phyloP scores from a whole-genome alignment of 208 protist species.

The Entamoeba histolytica region DNA sequence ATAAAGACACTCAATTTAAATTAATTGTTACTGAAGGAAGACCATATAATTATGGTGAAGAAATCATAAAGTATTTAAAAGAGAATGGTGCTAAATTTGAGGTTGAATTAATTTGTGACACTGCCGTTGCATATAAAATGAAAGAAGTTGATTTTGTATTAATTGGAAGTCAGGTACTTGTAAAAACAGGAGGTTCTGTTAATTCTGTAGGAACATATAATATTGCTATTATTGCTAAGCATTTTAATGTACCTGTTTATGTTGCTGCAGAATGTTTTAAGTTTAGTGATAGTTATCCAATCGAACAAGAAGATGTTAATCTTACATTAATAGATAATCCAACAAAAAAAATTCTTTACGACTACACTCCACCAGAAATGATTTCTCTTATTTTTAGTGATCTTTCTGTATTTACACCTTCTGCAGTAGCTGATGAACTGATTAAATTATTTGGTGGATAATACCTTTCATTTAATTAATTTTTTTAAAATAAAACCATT shows the following conservation, averaged over 20 bases:
- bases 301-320: constrained; percentile 58
- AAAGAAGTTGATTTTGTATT: neutral
- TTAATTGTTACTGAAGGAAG: neutral
- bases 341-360: constrained; percentile 8
- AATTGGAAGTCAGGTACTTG: neutral
- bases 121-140: neutral
- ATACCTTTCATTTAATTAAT: neutral
- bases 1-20: neutral
- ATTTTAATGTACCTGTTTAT: constrained; percentile 82
- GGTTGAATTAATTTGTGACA: neutral
- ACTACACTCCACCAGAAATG: constrained; percentile 58
- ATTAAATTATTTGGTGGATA: constrained; percentile 59
- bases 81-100: neutral
- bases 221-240: constrained; percentile 68
- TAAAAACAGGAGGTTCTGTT: neutral
- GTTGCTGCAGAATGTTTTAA: constrained; percentile 91
- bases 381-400: constrained; percentile 86
- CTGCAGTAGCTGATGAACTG: constrained; percentile 86
- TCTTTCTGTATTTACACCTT: constrained; percentile 87
- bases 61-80: neutral
- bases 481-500: too few relatives aligned
- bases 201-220: constrained; percentile 4
- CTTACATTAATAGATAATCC: neutral
- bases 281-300: constrained; percentile 78
- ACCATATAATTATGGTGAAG: neutral